A percentile compares a stretch with the other conserved stretches of the same genome.
Conservation (phyloP, 2,329 filamentous ascomycete species). For the Dothidotthia symphoricarpi region DNA sequence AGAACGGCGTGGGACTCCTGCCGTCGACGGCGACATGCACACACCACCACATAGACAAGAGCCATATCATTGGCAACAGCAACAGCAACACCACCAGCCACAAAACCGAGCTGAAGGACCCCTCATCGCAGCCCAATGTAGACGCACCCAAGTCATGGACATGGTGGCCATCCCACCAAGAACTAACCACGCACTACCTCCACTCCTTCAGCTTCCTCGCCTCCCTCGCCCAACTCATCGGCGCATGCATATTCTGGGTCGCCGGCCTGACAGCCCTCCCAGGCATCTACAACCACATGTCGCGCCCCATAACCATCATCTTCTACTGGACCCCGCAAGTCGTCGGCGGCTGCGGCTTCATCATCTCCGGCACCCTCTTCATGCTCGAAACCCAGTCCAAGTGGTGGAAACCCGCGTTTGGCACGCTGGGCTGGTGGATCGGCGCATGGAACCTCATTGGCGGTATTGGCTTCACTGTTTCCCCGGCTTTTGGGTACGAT, state of each 20-base stretch:
- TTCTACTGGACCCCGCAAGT: conserved; percentile 64
- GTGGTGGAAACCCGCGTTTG: conserved; percentile 60
- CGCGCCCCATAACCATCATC: conserved; percentile 50
- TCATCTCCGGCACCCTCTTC: conserved; percentile 58
- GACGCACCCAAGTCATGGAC: conserved; percentile 47
- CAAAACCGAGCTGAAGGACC: background rate
- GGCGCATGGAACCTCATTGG: conserved; percentile 66
- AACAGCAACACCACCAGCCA: no score
- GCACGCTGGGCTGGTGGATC: conserved; percentile 65
- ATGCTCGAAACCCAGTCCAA: conserved; percentile 65
- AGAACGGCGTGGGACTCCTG: conserved; percentile 11
- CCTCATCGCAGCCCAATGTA: no score
- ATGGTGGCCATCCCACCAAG: conserved; percentile 60
- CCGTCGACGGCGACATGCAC: conserved; percentile 26
- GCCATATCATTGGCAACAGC: conserved; percentile 29
- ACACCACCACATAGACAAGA: conserved; percentile 40
- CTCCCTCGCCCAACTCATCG: conserved; percentile 56
- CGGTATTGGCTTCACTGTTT: conserved; percentile 59
- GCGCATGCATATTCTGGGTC: conserved; percentile 64
- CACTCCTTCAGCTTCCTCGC: conserved; percentile 64
- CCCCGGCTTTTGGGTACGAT: conserved; percentile 38
- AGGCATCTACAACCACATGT: conserved; percentile 54
- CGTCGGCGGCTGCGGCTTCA: conserved; percentile 61
- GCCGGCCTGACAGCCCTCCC: conserved; percentile 61
- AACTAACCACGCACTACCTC: conserved; percentile 60